Evolutionary conservation across 2,329 filamentous ascomycete genomes (phyloP), one percentile per base, ranked within the genome.

Genomic region (Penicillium aurantiogriseum): DNA sequence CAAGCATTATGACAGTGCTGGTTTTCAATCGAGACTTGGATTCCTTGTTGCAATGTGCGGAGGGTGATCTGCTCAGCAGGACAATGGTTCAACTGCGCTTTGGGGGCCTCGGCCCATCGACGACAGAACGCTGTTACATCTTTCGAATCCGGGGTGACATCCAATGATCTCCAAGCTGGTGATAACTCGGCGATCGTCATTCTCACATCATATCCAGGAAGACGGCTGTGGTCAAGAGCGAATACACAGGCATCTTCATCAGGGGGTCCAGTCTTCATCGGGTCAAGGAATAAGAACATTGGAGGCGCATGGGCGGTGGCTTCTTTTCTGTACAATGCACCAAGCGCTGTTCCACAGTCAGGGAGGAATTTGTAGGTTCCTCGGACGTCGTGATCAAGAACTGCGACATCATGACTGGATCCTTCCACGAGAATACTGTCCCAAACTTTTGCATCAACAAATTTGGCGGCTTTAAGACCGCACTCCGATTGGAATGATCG

Each of bases 201-300:
- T 35, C 85, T 78, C 6, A 72, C 57, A 44, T 82, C 77, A 19
- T 80, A 78, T 38, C 79, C 78, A 15, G 77, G 71, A 7, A 82
- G 70, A 5, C 78, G 74, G 9, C 72, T 69, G 55, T 79, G 78
- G 46, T 81, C 76, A 7, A 76, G 62, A 2, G 84, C 79, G 63
- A 89, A 85, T 0, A 87, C 80, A 63, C 86, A 86, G 2, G 68
- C 69, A 65, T 88, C 85, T 5, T 79, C 55, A 0, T 74, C 66
- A 0, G 77, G 69, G 29, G 79, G 68, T 0, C 80, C 80, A 36
- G 81, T 75, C 17, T 78, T 78, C 5, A 77, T 72, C 0, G 84
- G 81, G 53, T 88, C 83, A 3, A 85, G 71, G 63, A 87, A 88
- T 2, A 88, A 69, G 61, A 80, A 88, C 0, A 86, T 53, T 1